Evolutionary conservation across 1,284 basidiomycete species (phyloP).

Genomic region (Tilletia horrida): DNA sequence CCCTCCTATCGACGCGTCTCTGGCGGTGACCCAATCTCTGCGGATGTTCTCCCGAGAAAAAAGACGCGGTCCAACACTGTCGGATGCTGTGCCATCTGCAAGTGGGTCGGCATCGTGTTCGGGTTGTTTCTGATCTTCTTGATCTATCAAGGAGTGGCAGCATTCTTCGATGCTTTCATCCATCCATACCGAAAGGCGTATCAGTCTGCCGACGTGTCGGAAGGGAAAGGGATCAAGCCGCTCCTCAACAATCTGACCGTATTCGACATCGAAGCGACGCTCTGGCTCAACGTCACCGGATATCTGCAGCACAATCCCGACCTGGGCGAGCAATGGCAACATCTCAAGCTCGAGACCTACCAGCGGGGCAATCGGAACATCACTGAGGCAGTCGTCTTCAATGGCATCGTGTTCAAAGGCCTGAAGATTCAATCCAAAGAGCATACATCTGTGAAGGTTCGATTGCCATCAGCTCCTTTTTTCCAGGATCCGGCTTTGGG

Average conservation of each 20-base stretch:
- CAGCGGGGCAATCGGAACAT: neutral
- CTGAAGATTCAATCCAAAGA: neutral
- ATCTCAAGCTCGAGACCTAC: neutral
- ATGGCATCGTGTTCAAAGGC: neutral
- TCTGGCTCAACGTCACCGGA: constrained; percentile 2
- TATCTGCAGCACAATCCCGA: neutral
- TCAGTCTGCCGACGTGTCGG: too few species aligned
- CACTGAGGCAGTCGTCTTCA: constrained; percentile 2
- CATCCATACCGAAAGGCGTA: too few species aligned
- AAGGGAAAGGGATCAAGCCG: too few species aligned
- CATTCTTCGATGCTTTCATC: too few species aligned
- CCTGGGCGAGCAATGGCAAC: neutral
- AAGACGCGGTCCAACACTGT: neutral
- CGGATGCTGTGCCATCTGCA: neutral
- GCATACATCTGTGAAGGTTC: neutral
- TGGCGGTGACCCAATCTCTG: neutral
- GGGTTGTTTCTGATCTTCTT: too few species aligned
- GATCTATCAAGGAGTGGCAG: too few species aligned
- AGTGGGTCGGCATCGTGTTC: neutral
- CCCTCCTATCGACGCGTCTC: neutral
- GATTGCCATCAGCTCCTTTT: neutral
- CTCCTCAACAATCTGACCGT: neutral
- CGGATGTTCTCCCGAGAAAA: neutral
- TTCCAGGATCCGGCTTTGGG: neutral
- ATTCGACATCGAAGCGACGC: neutral